Evolutionary conservation across 202 grass and related monocot genomes (phyloP), one percentile per base, ranked within the genome.

Genomic region (Brachypodium distachyon): DNA sequence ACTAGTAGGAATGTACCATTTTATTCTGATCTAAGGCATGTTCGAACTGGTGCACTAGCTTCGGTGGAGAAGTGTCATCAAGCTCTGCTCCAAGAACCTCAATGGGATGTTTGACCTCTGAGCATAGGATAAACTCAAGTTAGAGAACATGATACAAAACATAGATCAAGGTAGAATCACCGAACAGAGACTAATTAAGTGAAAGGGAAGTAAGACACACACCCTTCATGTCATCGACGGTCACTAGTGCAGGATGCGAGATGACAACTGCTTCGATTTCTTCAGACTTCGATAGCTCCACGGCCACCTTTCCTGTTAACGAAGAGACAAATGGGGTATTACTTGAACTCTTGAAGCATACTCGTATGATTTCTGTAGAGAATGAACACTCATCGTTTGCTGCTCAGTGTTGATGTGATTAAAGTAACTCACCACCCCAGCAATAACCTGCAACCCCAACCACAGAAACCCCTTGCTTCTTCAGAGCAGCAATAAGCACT

Each of bases 171-270:
- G 6, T 26, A 42, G n/a, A 34, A 14, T 59, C 33, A 7, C 14
- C 29, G 13, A 38, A 5, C 9, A 60, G 32, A 13, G 17, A 9
- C 9, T 23, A 21, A 37, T 32, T 12, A 36, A 18, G 18, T 3
- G 21, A 31, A 60, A 28, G 3, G 18, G 28, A 0, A 58, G 9
- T 32, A 3, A 17, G 0, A 18, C 39, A 28, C 38, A 14, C 63
- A 91, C 88, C 77, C 17, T 78, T 89, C 14, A 91, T 87, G 80
- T 96, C 88, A 77, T 89, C 77, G 27, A 84, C 70, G 37, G 43
- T 80, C 74, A 91, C 65, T 29, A 71, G 49, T 25, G 77, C 28
- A 58, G 92, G 88, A 77, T 95, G 92, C 1, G 85, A 67, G 40
- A 89, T 66, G 42, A 87, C 92, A 23, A 67, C 83, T 14, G 81